These are phyloP conservation scores for Dendrothele bispora DNA, from an alignment of 768 basidiomycete genomes.

Conservation along the genomic window DNA sequence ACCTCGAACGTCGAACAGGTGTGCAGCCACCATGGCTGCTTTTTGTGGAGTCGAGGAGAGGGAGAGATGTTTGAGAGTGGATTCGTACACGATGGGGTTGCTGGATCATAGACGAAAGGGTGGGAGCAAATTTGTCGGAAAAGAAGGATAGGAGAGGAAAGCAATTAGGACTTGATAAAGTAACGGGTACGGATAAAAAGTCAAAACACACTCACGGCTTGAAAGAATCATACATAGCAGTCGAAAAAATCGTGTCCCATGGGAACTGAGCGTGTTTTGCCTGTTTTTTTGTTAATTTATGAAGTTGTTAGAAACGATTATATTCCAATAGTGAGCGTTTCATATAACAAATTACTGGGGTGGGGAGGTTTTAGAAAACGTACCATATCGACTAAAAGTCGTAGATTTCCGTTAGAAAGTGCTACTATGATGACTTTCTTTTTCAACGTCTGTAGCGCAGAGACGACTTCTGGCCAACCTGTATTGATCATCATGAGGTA, in stretches of 20 bases:
- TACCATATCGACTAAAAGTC: constrained; percentile 63
- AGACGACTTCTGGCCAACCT: constrained; percentile 60
- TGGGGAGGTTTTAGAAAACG: constrained; percentile 6
- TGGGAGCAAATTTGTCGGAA: no score
- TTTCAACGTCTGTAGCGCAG: constrained; percentile 52
- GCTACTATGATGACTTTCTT: constrained; percentile 48
- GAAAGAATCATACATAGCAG: constrained; percentile 59
- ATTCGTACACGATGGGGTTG: constrained; percentile 50
- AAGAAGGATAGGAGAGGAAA: no score
- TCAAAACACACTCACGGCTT: no score
- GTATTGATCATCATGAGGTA: neutral
- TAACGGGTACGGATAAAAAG: no score
- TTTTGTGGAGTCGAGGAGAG: constrained; percentile 40
- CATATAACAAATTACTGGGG: no score
- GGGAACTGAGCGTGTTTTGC: constrained; percentile 62
- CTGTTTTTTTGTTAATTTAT: no score
- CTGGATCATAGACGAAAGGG: no score
- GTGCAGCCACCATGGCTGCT: constrained; percentile 67
- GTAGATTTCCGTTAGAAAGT: constrained; percentile 65
- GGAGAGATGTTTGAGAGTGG: constrained; percentile 48
- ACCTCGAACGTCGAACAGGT: constrained; percentile 54
- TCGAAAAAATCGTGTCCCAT: constrained; percentile 64
- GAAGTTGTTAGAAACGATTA: no score
- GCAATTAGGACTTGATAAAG: no score
- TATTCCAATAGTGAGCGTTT: no score